Conservation (phyloP, 2,329 filamentous ascomycete species). For the Beauveria brongniartii region DNA sequence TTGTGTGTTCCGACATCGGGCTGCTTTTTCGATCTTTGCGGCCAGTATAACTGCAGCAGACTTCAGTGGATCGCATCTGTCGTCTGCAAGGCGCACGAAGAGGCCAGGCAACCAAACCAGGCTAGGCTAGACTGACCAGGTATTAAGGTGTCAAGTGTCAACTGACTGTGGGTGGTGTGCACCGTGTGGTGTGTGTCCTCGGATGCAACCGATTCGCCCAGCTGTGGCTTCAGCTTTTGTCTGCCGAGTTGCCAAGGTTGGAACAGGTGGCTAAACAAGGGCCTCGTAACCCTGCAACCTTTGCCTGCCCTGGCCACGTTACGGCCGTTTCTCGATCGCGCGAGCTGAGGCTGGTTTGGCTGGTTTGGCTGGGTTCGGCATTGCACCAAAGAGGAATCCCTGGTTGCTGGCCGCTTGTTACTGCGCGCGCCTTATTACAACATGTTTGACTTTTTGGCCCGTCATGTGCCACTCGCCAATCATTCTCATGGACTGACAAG, state of each 20-base stretch:
- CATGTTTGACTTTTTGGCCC: not conserved
- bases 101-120: not conserved
- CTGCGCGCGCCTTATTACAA: not conserved
- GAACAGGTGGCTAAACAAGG: not conserved
- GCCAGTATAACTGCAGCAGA: too few relatives aligned
- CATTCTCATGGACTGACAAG: not conserved
- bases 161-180: not conserved
- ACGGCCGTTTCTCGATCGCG: constrained; percentile 1
- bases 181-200: not conserved
- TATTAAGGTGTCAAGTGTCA: not conserved
- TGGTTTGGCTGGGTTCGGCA: not conserved
- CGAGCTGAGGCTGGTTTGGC: not conserved
- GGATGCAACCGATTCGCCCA: constrained; percentile 1
- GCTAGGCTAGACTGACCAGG: not conserved
- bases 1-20: constrained; percentile 1
- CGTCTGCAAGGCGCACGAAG: not conserved
- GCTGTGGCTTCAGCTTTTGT: not conserved
- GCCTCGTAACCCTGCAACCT: not conserved
- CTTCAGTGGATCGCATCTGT: not conserved
- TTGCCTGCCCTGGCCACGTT: not conserved
- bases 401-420: not conserved
- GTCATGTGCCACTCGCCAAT: not conserved
- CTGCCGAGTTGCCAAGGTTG: too few relatives aligned
- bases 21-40: not conserved
- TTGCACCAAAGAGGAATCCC: not conserved